These are phyloP conservation scores for Gymnopus androsaceus DNA, from an alignment of 1,284 basidiomycete genomes.

Conservation along the genomic window DNA sequence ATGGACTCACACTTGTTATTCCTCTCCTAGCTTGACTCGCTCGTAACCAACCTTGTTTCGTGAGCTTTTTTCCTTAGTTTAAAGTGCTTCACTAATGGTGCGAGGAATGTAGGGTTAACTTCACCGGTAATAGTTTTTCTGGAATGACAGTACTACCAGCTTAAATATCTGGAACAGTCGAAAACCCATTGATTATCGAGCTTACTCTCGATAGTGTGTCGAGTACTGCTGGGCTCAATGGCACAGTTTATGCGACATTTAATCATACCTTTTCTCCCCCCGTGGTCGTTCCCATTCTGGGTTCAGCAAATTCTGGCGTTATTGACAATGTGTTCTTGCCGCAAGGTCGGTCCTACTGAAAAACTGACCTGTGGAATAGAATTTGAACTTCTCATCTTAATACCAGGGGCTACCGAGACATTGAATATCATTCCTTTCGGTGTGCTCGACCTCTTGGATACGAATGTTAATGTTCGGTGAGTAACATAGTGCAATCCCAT, in stretches of 20 bases:
- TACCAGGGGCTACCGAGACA: constrained; percentile 29
- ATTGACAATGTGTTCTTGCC: constrained; percentile 40
- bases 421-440: constrained; percentile 40
- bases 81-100: background rate
- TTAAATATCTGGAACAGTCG: too few species aligned
- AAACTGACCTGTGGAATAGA: too few species aligned
- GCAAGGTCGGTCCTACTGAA: too few species aligned
- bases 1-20: background rate
- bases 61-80: background rate
- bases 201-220: constrained; percentile 43
- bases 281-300: constrained; percentile 36
- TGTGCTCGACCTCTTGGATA: constrained; percentile 37
- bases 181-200: constrained; percentile 45
- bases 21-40: constrained; percentile 33
- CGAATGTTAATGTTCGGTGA: constrained; percentile 39
- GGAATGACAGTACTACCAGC: too few species aligned
- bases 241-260: constrained; percentile 42
- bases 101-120: background rate
- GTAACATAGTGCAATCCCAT: constrained; percentile 10
- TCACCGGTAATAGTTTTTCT: background rate
- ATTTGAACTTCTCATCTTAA: too few species aligned
- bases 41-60: constrained; percentile 20
- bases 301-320: constrained; percentile 38
- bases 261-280: constrained; percentile 40
- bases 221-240: constrained; percentile 42